Base-by-base conservation (phyloP, 257 asterid species). In the Scutellaria galericulata region DNA sequence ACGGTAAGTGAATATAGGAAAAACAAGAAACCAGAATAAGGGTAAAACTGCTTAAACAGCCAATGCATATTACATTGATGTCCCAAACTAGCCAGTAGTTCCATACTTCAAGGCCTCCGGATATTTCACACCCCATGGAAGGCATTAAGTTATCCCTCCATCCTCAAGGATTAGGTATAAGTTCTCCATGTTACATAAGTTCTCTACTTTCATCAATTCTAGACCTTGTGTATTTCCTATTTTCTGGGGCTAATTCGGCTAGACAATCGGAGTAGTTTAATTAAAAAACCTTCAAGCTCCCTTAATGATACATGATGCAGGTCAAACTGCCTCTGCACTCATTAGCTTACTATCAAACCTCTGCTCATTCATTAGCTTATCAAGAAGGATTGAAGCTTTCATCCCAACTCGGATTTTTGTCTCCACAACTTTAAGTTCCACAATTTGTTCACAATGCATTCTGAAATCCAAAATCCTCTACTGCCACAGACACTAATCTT, bases 391-490 rank as follows among this genome's bases (percentile, higher is more conserved):
- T 35, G 65, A n/a, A 11, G 27, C 24, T 35, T 37, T 13, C 65
- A 37, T 59, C 65, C 62, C 41, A 9, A 56, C 27, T 22, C 6
- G 10, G 6, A 22, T 13, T 51, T n/a, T n/a, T 14, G 37, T 31
- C 37, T 31, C 20, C 22, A 47, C 15, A 1, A 50, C 20, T 52
- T 14, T 6, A 52, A 15, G 18, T 52, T 15, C 58, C 27, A 52
- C 10, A 12, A 14, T 52, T 52, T 14, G 11, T 52, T 52, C 31
- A 15, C 11, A 52, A 14, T 15, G 18, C 58, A 52, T 52, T 15
- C 31, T 57, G 18, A 56, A 56, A 57, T 57, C 64, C 44, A 13
- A 57, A 24, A 57, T 57, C 27, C 63, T 11, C 63, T 27, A 27
- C 39, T 57, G 42, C 63, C 5, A 2, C 15, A 56, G 18, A 27